Evolutionary conservation across 495 filamentous ascomycete genomes (phyloP), one percentile per base, ranked within the genome.

Genomic region (Aspergillus heteromorphus): DNA sequence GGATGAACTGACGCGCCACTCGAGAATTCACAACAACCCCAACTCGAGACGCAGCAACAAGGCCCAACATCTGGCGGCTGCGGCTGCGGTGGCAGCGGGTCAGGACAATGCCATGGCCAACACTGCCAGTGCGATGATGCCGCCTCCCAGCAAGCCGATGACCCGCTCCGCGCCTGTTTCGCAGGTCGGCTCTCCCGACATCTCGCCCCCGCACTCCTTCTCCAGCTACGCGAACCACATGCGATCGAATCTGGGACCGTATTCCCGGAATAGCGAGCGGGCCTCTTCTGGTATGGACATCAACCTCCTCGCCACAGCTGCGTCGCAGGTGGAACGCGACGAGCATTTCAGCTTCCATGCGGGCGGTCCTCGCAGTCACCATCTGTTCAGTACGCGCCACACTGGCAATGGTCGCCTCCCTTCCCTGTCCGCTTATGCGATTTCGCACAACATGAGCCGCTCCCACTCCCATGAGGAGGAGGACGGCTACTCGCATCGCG

Each of bases 1-100:
- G 17, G 93, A 98, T 63, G 93, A 98, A 73, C 79, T 98, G 52
- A 98, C 93, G 40, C 83, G 93, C 43, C 93, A 98, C 74, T 97
- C 93, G 68, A 82, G 93, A 67, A 98, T 98, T 77, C 93, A 98
- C 82, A 96, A 86, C 79, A 98, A 98, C 74, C 93, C 95, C 43
- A 97, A 97, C 79, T 95, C 91, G 56, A 81, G 93, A 68, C 78
- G 93, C 64, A 92, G 89, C 47, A 95, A 96, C 78, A 96, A 95
- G 77, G 83, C 88, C 10, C 85, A 88, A 58, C 81, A 84, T 48
- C 64, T 79, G 40, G 78, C 81, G 0, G 79, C 79, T 0, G 80
- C 79, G 0, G 78, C 79, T 13, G 81, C 79, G 0, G 75, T 81
- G 1, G 77, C 75, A 0, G 72, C 69, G 17, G 70, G 68, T 36